Evolutionary conservation across 202 grass and related monocot species (phyloP).

Genomic region (Thinopyrum obtusiflorum): DNA sequence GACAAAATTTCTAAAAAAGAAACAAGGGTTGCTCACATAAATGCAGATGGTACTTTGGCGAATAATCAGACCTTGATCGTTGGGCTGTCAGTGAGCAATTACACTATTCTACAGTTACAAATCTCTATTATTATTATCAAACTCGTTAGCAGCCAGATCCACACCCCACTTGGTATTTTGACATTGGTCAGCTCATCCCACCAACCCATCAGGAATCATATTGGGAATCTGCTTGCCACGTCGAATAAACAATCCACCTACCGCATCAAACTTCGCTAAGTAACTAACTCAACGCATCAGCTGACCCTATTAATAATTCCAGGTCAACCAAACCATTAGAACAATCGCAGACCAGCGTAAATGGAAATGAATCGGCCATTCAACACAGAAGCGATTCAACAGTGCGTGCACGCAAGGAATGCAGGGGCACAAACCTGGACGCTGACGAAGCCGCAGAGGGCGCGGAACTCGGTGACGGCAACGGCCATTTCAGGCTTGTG

Average conservation of each 20-base stretch:
- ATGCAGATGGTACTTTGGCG: neutral
- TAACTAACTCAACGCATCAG: constrained; percentile 6
- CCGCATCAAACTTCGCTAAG: neutral
- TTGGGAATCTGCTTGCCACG: neutral
- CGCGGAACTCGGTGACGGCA: constrained; percentile 87
- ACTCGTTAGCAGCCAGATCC: constrained; percentile 29
- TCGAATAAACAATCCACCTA: constrained; percentile 27
- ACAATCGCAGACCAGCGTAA: neutral
- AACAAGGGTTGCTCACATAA: neutral
- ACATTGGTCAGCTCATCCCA: constrained; percentile 22
- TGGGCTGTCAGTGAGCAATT: neutral
- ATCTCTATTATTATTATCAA: neutral
- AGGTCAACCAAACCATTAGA: neutral
- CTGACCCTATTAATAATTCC: neutral
- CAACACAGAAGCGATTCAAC: neutral
- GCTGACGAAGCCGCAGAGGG: constrained; percentile 78
- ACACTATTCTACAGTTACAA: neutral
- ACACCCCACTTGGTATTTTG: neutral
- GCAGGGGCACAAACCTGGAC: constrained; percentile 41
- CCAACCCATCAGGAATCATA: constrained; percentile 23
- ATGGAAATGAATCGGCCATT: neutral
- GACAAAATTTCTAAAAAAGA: neutral
- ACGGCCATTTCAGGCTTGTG: constrained; percentile 99
- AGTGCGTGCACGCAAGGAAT: neutral
- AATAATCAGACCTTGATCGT: neutral